Conservation (phyloP, 176 grass and related monocot genomes). For the Eragrostis nindensis region DNA sequence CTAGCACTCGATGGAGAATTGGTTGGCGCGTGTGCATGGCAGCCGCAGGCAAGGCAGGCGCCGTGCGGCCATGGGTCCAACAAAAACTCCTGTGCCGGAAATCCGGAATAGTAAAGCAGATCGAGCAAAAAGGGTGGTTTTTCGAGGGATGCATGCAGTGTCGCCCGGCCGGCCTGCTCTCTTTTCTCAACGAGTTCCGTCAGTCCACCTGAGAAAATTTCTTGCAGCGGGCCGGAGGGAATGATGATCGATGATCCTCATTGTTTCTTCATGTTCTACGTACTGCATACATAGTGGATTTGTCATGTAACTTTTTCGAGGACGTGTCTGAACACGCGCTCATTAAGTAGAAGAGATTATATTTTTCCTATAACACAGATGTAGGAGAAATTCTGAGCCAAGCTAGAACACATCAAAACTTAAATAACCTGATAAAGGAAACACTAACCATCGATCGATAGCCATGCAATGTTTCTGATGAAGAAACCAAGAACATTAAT, state of each 20-base stretch:
- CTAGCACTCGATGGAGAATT: conserved; percentile 20
- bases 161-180: not conserved
- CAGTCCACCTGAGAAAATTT: not conserved
- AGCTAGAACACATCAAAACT: no score
- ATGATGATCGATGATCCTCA: not conserved
- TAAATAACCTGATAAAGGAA: no score
- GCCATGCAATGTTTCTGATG: no score
- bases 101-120: conserved; percentile 51
- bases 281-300: no score
- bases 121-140: conserved; percentile 27
- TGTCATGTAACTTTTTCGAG: no score
- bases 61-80: conserved; percentile 17
- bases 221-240: not conserved
- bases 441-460: no score
- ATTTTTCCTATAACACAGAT: no score
- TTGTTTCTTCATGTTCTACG: not conserved
- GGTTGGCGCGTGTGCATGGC: not conserved
- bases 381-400: no score
- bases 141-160: conserved; percentile 23
- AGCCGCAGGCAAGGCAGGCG: not conserved
- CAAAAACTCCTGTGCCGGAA: conserved; percentile 46
- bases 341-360: no score
- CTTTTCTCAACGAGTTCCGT: conserved; percentile 33
- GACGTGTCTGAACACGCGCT: no score
- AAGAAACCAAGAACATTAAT: not conserved